Conservation (phyloP, 192 early-diverging fungal species). For the Umbelopsis ramanniana region DNA sequence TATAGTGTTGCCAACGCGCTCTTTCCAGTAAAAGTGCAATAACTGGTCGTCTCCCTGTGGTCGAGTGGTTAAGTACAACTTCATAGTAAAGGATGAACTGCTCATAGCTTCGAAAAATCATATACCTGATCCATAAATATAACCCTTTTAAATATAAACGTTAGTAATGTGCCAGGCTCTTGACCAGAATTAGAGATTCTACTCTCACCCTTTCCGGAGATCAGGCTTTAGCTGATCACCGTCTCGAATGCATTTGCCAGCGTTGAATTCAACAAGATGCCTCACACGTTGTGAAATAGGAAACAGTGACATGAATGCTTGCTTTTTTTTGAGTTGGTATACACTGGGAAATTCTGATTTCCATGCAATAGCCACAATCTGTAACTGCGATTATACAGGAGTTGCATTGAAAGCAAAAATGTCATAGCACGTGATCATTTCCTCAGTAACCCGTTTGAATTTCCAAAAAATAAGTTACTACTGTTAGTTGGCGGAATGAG, state of each 20-base stretch:
- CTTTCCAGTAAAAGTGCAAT: slow-evolving; percentile 84
- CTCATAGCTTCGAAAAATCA: background rate
- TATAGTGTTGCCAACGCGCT: slow-evolving; percentile 50
- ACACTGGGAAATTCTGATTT: no score
- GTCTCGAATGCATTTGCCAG: slow-evolving; percentile 71
- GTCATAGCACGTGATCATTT: no score
- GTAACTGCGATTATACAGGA: no score
- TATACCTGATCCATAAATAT: slow-evolving; percentile 66
- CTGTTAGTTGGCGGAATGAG: no score
- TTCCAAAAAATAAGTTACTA: no score
- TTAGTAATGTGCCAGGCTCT: background rate
- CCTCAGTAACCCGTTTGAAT: no score
- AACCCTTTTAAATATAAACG: slow-evolving; percentile 35
- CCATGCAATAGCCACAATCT: no score
- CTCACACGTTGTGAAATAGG: slow-evolving; percentile 20
- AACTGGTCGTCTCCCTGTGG: slow-evolving; percentile 64
- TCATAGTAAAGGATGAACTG: background rate
- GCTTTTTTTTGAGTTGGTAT: no score
- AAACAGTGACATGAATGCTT: slow-evolving; percentile 33
- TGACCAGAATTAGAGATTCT: background rate
- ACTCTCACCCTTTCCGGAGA: slow-evolving; percentile 65
- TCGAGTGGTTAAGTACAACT: background rate
- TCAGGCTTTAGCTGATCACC: slow-evolving; percentile 75
- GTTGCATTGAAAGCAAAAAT: no score
- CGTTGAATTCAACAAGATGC: slow-evolving; percentile 68